These are phyloP conservation scores for Penicillium nucicola DNA, from an alignment of 495 filamentous ascomycete species.

Conservation along the genomic window DNA sequence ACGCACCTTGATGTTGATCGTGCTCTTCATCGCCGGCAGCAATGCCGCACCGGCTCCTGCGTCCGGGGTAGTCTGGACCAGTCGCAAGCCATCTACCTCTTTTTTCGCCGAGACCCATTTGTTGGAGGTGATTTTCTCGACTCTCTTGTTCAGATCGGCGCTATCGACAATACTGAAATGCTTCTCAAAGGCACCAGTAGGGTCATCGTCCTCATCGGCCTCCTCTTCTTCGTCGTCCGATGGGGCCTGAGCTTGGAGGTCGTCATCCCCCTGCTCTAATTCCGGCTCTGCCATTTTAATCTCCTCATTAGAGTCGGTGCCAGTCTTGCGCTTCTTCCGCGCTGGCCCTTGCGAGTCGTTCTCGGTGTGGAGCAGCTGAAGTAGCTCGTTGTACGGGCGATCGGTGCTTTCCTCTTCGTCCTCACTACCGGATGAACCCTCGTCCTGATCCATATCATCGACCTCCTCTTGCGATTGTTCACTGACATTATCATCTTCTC, in stretches of 20 bases:
- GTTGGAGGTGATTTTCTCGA: slow-evolving; percentile 50
- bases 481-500: slow-evolving; percentile 18
- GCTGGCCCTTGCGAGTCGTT: slow-evolving; percentile 52
- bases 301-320: slow-evolving; percentile 26
- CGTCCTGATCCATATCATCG: slow-evolving; percentile 34
- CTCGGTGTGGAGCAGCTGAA: slow-evolving; percentile 55
- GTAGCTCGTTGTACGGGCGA: slow-evolving; percentile 61
- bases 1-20: slow-evolving; percentile 34
- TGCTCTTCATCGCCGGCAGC: slow-evolving; percentile 36
- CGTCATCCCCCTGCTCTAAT: slow-evolving; percentile 22
- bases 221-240: slow-evolving; percentile 44
- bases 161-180: slow-evolving; percentile 71
- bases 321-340: slow-evolving; percentile 67
- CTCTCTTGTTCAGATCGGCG: slow-evolving; percentile 46
- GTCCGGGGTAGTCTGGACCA: slow-evolving; percentile 41
- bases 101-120: slow-evolving; percentile 53
- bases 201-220: slow-evolving; percentile 31
- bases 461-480: slow-evolving; percentile 20
- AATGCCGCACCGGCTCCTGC: slow-evolving; percentile 21
- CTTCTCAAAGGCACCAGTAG: slow-evolving; percentile 70
- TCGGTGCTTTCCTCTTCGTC: slow-evolving; percentile 41
- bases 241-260: slow-evolving; percentile 34
- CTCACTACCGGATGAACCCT: slow-evolving; percentile 41
- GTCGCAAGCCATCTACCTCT: slow-evolving; percentile 45
- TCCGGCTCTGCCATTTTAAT: slow-evolving; percentile 18